Base-by-base conservation (phyloP, 1,139 yeast species). In the Hanseniaspora sp. region DNA sequence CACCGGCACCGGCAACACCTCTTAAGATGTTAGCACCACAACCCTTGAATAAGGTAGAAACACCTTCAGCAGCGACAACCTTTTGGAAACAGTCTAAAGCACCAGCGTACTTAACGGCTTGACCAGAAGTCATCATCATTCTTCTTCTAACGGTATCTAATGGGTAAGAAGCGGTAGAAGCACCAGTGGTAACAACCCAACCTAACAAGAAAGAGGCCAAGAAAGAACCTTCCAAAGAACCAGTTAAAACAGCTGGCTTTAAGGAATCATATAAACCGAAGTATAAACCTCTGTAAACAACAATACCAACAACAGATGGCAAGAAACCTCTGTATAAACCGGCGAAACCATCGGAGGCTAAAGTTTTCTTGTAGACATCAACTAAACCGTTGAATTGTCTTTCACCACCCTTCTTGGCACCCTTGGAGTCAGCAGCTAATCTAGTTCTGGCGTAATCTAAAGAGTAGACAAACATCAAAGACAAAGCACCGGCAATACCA, bases 1-100 rank as follows among this genome's bases (percentile, higher is more conserved):
- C 90, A 80, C 86, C 87, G 68, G 88, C 88, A 73, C 86, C 86
- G 72, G 88, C 90, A 66, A 83, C 86, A 78, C 87, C 87, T 77
- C 88, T 82, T 73, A 83, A 78, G 74, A 83, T 82, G 83, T 83
- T 83, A 68, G 88, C 88, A 75, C 85, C 88, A 72, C 86, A 82
- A 71, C 90, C 90, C 79, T 81, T 82, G 84, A 83, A 83, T 72
- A 83, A 75, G 63, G 88, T 80, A 59, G 69, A 66, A 64, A 78
- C 69, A 74, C 90, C 88, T 75, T 82, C 87, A 65, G 80, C 77
- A 62, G 82, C 82, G 63, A 82, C 82, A 68, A 83, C 82, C 74
- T 80, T 73, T 62, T 68, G 69, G 80, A 80, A 80, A 66, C 86
- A 85, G 70, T 82, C 86, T 72, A 80, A 74, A 62, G 87, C 83